phyloP scores from a whole-genome alignment of 805 yeast genomes.

The Komagataella pseudopastoris region DNA sequence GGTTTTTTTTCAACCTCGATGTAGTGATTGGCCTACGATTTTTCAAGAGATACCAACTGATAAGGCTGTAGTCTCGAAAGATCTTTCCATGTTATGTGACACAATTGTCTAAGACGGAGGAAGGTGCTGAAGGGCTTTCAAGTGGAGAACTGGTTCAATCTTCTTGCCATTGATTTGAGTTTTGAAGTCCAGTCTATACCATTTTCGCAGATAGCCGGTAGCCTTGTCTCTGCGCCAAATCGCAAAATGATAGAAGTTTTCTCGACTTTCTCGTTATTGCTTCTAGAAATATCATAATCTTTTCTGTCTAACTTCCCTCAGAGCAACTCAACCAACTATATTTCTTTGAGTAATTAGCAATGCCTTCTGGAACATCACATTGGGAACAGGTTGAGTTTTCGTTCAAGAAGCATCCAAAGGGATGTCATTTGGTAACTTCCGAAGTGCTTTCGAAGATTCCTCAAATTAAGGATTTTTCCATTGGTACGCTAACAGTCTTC shows the following conservation, averaged over 20 bases:
- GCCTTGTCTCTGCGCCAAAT: not conserved
- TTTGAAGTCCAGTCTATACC: not conserved
- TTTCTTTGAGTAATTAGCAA: conserved; percentile 1
- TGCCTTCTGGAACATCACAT: conserved; percentile 9
- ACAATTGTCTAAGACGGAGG: no score
- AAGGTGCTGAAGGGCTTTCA: not conserved
- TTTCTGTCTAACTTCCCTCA: not conserved
- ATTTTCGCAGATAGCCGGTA: not conserved
- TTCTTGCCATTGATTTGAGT: not conserved
- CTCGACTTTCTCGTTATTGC: not conserved
- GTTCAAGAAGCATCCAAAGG: conserved; percentile 44
- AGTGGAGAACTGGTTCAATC: not conserved
- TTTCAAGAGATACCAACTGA: not conserved
- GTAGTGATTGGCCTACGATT: not conserved
- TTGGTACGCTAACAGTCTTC: conserved; percentile 55
- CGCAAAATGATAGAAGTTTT: not conserved
- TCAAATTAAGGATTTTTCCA: conserved; percentile 40
- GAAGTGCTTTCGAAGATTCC: conserved; percentile 47
- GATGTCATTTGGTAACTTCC: conserved; percentile 59
- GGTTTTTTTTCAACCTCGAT: not conserved
- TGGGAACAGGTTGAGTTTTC: conserved; percentile 53
- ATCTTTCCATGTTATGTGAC: not conserved
- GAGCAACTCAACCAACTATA: not conserved
- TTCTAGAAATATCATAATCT: not conserved
- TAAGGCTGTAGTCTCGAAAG: not conserved